Evolutionary conservation across 352 stramenopile genomes (phyloP), one percentile per base, ranked within the genome.

Genomic region (Globisporangium cederbergense): DNA sequence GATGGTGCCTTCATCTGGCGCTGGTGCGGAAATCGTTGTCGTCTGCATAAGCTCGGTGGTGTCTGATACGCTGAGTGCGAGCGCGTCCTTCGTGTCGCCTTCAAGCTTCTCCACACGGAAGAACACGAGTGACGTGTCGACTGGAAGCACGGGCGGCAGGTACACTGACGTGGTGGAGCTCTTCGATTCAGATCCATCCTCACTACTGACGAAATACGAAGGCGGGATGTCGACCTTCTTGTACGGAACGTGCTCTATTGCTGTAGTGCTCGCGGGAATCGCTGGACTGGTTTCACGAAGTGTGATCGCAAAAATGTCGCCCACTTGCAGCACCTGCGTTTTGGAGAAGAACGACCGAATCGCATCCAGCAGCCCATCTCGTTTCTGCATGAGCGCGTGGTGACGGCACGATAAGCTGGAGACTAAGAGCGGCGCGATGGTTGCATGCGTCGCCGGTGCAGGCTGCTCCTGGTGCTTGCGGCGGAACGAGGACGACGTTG

Each of bases 51-150:
- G 68, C 65, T 90, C 77, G 2, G 83, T 93, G 10, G 74, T 62
- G 3, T 86, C 72, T 0, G 84, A 86, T 1, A 95, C 79, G 2
- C 73, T 80, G 14, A 86, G 56, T 0, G 81, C 83, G 18, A 86
- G 63, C 3, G 75, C 61, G 16, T 34, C 65, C 2, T 66, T 68
- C 28, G 58, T 50, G 25, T 70, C 59, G 10, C 58, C 49, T 16
- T 77, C 69, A 8, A 95, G 47, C 40, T 80, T 84, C 34, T 93
- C 75, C 8, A 95, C 83, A 22, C 79, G 79, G 58, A 93, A 93
- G 54, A 92, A 93, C 56, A 92, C 71, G 9, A 95, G 66, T n/a
- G 70, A 74, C 28, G 79, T 87, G 58, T 94, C 81, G 1, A 90
- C 54, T 36, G 73, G 46, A 9, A 94, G 67, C 18, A 74, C 67